Evolutionary conservation across 73 alveolate species (phyloP), one percentile per base, ranked within the genome.

Genomic region (Paramecium sexaurelia): DNA sequence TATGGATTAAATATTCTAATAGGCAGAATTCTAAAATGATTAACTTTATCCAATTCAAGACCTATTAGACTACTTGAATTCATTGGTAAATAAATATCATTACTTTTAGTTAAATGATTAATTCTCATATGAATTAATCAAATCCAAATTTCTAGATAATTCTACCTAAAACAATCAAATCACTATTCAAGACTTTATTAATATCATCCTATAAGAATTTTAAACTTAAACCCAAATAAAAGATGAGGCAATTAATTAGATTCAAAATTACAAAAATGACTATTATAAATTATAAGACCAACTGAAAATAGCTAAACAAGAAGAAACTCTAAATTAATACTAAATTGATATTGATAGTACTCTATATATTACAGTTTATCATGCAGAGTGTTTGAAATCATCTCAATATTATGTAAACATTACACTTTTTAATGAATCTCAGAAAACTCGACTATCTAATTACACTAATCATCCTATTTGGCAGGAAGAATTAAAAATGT

Each of bases 401-500:
- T 11, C 43, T 3, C 17, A 37, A 19, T 78, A 78, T 78, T 43
- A 0, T 17, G 90, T 78, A 1, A 78, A 6, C 1, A 22, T 78
- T 7, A 24, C 45, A 20, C 55, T 39, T 7, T 41, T 78, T 15
- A 45, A 43, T 43, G 73, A 36, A 20, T 22, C 15, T 19, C 2
- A 40, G 17, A 20, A 40, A n/a, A 43, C 71, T 22, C 27, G 41
- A 6, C 13, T 19, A 78, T 78, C 68, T 7, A n/a, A 35, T 13
- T 15, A 11, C 0, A 71, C 86, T 15, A 71, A 33, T n/a, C 55
- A 32, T 15, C 73, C 68, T 5, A 22, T 24, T 6, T 78, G 90
- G 90, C 4, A 78, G 19, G 40, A 78, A 40, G 68, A 78, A 78
- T 26, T 78, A 6, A 26, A 41, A 41, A 11, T 78, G 90, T 78